Evolutionary conservation across 805 yeast genomes (phyloP), one percentile per base, ranked within the genome.

Genomic region (Saccharomycopsis sp.): DNA sequence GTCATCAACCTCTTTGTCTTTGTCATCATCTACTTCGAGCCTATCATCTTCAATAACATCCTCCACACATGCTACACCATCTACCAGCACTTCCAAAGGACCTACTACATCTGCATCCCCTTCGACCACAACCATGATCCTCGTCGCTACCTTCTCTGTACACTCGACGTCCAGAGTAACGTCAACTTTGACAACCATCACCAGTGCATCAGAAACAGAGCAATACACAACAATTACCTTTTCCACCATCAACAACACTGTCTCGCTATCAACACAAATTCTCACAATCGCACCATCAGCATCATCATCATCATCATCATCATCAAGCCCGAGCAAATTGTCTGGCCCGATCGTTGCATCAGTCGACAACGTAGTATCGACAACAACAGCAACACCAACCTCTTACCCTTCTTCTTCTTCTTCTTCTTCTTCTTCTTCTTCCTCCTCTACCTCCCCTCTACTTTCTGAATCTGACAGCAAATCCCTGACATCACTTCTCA

Each of bases 371-470:
- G n/a, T n/a, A n/a, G n/a, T n/a, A n/a, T n/a, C n/a, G 16, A 10
- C 16, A 13, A 27, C 34, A 10, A 9, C 22, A 2, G 10, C 37
- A 23, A 22, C 13, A 10, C 5, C 12, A 10, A 20, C 17, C 9
- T n/a, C 35, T 13, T 12, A 9, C 2, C 27, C 27, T 25, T 10
- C 41, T 7, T 19, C 31, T 10, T 8, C 41, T 9, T 19, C 41
- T 7, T 19, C 31, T 10, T 8, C 41, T 9, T 19, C 32, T 6
- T 21, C 32, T 10, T 22, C 38, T 9, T 20, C 38, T 5, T 18
- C 33, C 35, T 20, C 25, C 12, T n/a, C 38, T 8, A 17, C n/a
- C 8, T 34, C 38, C 5, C 27, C 27, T 25, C n/a, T n/a, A n/a
- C n/a, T n/a, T n/a, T n/a, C n/a, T n/a, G n/a, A 25, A 25, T 25